Base-by-base conservation (phyloP, 352 stramenopile species). In the Blastocystis sp. region DNA sequence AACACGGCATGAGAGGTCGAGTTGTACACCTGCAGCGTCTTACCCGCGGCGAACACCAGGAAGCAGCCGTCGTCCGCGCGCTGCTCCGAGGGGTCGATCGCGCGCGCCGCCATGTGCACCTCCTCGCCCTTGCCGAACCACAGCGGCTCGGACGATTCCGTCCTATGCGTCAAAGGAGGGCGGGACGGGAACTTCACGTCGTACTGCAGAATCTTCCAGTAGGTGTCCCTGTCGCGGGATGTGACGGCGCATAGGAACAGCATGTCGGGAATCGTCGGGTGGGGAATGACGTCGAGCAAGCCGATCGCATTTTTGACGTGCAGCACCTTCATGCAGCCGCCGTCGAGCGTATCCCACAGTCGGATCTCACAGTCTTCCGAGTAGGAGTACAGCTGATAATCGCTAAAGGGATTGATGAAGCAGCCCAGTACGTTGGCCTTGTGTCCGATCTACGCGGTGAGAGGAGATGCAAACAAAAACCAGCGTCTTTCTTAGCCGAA, bases 271-370 rank as follows among this genome's bases (percentile, higher is more conserved):
- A 21, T 14, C 17, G 69, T 79, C 21, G 69, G 69, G 38, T 79
- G 28, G 10, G 69, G 42, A 38, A 79, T 14, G 42, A 79, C 52
- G 7, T 63, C 9, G 17, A 21, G n/a, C 21, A 79, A 40, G 9
- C 11, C 43, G 10, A 42, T 9, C 14, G 0, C 21, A 14, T 45
- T 45, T 10, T 79, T 21, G 43, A 79, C 63, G 21, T 19, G 24
- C 9, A 87, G 11, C 19, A 54, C 64, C 42, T 87, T 70, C 42
- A 87, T 14, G 48, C 76, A 87, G 3, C 64, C 64, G 17, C 59
- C 42, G 38, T 87, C 76, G n/a, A 71, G 52, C 10, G 43, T 74
- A 68, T 87, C 76, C 76, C 76, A 87, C 9, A 87, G 24, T 34
- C 76, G 76, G 38, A 87, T 76, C 43, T 57, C 64, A 10, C 76